These are phyloP conservation scores for Colletotrichum sansevieriae DNA, from an alignment of 2,329 filamentous ascomycete species.

Conservation along the genomic window DNA sequence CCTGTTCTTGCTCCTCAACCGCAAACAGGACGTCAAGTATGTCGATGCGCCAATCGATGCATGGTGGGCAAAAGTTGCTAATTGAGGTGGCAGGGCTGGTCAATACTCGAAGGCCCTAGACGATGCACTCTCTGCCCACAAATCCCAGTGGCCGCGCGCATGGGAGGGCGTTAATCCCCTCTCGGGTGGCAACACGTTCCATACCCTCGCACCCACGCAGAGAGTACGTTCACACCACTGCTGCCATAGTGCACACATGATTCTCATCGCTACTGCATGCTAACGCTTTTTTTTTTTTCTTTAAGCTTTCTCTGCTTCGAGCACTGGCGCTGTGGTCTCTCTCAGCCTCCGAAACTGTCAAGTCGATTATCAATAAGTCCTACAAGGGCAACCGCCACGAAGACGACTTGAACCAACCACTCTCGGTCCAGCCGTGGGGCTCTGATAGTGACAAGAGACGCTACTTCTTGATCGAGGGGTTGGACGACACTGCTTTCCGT, in stretches of 20 bases:
- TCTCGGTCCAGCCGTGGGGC: conserved; percentile 93
- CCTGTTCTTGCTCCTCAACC: conserved; percentile 88
- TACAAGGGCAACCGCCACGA: conserved; percentile 92
- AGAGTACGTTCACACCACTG: conserved; percentile 68
- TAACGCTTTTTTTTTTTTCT: conserved; percentile 33
- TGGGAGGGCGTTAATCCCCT: conserved; percentile 91
- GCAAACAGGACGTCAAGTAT: conserved; percentile 99
- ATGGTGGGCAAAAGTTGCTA: conserved; percentile 14
- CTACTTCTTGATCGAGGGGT: conserved; percentile 93
- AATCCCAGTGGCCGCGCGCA: conserved; percentile 85
- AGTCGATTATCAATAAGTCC: conserved; percentile 83
- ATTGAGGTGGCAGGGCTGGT: conserved; percentile 73
- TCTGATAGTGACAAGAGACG: conserved; percentile 89
- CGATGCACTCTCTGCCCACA: conserved; percentile 88
- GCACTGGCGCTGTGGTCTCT: conserved; percentile 90
- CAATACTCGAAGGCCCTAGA: conserved; percentile 95
- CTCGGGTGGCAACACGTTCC: conserved; percentile 83
- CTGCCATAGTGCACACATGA: background rate
- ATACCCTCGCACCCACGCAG: conserved; percentile 83
- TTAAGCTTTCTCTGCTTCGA: conserved; percentile 86
- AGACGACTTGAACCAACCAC: conserved; percentile 82
- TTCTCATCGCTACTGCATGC: background rate
- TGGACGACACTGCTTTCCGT: conserved; percentile 93
- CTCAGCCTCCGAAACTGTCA: conserved; percentile 86
- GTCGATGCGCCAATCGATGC: conserved; percentile 49